These are phyloP conservation scores for Acanthamoeba royreba DNA, from an alignment of 208 protist genomes.

Conservation along the genomic window DNA sequence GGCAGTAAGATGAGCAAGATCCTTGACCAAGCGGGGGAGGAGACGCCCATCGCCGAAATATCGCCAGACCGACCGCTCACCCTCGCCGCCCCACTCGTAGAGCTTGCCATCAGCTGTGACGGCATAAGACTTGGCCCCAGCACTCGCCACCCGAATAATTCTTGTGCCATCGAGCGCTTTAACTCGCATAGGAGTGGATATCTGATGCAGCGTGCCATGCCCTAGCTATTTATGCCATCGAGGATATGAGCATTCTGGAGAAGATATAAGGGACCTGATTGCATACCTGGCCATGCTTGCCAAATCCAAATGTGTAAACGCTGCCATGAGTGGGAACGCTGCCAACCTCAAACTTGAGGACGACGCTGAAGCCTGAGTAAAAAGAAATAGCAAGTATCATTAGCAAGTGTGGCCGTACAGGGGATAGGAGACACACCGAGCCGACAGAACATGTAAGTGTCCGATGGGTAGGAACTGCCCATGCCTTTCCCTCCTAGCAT, in stretches of 20 bases:
- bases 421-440: too few species aligned
- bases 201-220: not conserved
- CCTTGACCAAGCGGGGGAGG: not conserved
- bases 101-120: not conserved
- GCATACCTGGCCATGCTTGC: not conserved
- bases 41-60: not conserved
- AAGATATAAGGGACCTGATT: not conserved
- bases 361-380: not conserved
- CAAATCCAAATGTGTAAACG: slow-evolving; percentile 11
- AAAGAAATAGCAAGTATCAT: not conserved
- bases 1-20: not conserved
- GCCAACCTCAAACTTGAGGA: not conserved
- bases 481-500: not conserved
- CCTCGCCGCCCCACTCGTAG: not conserved
- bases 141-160: not conserved
- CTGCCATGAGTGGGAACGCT: not conserved
- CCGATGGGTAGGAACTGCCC: not conserved
- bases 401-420: not conserved
- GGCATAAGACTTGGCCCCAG: not conserved
- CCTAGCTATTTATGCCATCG: not conserved
- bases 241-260: not conserved
- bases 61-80: not conserved
- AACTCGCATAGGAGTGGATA: not conserved
- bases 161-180: not conserved
- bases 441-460: not conserved